These are phyloP conservation scores for Zygotorulaspora danielsina DNA, from an alignment of 805 yeast genomes.

Conservation along the genomic window DNA sequence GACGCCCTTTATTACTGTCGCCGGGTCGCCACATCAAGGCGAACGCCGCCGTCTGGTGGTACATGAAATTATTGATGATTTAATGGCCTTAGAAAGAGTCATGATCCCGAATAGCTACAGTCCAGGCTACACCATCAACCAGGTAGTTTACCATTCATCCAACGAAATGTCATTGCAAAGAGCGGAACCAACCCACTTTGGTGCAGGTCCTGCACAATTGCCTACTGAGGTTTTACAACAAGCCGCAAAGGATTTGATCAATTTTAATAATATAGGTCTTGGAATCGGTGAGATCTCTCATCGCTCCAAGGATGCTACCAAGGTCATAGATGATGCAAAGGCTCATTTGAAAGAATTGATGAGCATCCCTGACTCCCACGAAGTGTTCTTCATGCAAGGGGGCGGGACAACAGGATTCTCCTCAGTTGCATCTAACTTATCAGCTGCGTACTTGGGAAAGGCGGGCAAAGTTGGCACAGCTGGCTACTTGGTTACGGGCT, in stretches of 20 bases:
- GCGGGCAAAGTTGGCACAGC: slow-evolving; percentile 74
- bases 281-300: slow-evolving; percentile 97
- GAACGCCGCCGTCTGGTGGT: too few relatives aligned
- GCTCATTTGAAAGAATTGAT: slow-evolving; percentile 58
- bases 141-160: too few relatives aligned
- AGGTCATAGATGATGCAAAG: slow-evolving; percentile 75
- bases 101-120: too few relatives aligned
- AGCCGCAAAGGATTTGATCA: slow-evolving; percentile 79
- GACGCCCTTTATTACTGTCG: too few relatives aligned
- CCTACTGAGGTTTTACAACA: slow-evolving; percentile 81
- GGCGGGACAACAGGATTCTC: slow-evolving; percentile 98
- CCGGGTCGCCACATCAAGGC: too few relatives aligned
- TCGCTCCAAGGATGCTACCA: slow-evolving; percentile 77
- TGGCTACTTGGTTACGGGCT: slow-evolving; percentile 86
- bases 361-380: slow-evolving; percentile 85
- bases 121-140: too few relatives aligned
- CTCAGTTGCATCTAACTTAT: slow-evolving; percentile 73
- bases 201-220: slow-evolving; percentile 97
- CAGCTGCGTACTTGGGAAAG: slow-evolving; percentile 68
- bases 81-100: too few relatives aligned
- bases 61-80: too few relatives aligned
- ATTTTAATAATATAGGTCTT: slow-evolving; percentile 64
- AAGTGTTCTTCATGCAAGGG: slow-evolving; percentile 92
- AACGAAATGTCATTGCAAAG: slow-evolving; percentile 44
- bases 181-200: slow-evolving; percentile 78